Percentiles rank a stretch among this genome's conserved stretches.
phyloP scores from a whole-genome alignment of 208 protist genomes.

The Acanthamoeba triangularis region DNA sequence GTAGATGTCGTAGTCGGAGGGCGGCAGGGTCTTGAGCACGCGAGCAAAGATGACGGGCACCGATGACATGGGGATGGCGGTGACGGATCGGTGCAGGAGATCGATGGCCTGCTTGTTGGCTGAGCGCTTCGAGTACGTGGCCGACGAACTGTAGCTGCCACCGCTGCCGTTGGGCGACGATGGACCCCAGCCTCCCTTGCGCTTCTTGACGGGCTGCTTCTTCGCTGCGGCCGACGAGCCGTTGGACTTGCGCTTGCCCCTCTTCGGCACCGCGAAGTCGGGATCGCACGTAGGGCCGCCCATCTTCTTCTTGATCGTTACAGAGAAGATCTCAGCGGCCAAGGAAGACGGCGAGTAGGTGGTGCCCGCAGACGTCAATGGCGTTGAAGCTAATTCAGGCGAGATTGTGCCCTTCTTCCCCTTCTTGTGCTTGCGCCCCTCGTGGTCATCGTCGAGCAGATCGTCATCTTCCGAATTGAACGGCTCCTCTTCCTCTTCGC shows the following conservation, averaged over 20 bases:
- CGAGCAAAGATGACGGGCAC: conserved; percentile 18
- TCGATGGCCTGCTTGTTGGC: not conserved
- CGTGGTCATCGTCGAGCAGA: not conserved
- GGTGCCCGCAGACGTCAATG: not conserved
- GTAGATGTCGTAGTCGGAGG: conserved; percentile 57
- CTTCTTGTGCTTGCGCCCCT: not conserved
- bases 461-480: not conserved
- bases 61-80: conserved; percentile 43
- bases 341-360: not conserved
- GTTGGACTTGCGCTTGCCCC: not conserved
- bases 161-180: not conserved
- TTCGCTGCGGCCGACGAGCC: not conserved
- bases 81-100: conserved; percentile 23
- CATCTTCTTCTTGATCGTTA: conserved; percentile 70
- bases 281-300: conserved; percentile 43
- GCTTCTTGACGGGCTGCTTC: not conserved
- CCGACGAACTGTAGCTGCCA: not conserved
- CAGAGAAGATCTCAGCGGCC: conserved; percentile 17
- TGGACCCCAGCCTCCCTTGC: not conserved
- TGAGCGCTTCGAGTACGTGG: not conserved
- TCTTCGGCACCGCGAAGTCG: conserved; percentile 24
- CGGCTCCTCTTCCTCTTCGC: not conserved
- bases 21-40: conserved; percentile 40
- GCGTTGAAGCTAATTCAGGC: not conserved
- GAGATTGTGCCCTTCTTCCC: conserved; percentile 12